Percentiles rank a stretch among this genome's conserved stretches.
phyloP scores from a whole-genome alignment of 169 alveolate genomes.

The Cryptosporidium tyzzeri region DNA sequence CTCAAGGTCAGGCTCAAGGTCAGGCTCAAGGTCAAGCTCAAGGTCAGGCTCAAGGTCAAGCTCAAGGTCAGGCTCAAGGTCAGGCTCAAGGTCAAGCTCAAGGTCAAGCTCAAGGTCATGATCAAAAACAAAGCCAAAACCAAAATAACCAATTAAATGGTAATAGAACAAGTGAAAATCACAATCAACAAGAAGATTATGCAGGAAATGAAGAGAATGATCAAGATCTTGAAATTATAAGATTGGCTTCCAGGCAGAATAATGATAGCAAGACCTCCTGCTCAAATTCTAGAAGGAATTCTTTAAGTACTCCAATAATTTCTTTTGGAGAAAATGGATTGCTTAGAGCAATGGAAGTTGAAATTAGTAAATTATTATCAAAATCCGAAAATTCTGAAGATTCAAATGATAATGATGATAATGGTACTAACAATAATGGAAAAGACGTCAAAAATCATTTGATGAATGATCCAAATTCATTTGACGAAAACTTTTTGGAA shows the following conservation, averaged over 20 bases:
- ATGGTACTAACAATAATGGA: not conserved
- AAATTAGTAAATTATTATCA: slow-evolving; percentile 8
- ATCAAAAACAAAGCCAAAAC: not conserved
- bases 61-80: not conserved
- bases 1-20: not conserved
- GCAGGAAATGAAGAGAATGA: not conserved
- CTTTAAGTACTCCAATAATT: slow-evolving; percentile 12
- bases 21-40: too few species aligned
- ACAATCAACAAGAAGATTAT: not conserved
- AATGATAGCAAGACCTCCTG: not conserved
- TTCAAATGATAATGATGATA: not conserved
- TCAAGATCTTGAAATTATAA: not conserved
- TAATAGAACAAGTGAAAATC: not conserved
- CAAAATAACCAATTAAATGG: not conserved
- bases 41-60: not conserved
- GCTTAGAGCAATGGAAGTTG: slow-evolving; percentile 45
- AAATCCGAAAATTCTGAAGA: not conserved
- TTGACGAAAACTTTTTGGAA: slow-evolving; percentile 45
- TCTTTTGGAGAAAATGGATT: slow-evolving; percentile 33
- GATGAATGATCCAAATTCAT: not conserved
- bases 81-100: not conserved
- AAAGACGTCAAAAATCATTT: not conserved
- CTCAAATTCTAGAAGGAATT: slow-evolving; percentile 15
- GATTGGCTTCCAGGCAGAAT: not conserved
- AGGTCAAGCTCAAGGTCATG: too few species aligned